phyloP scores from a whole-genome alignment of 352 stramenopile species.

The Phytophthora sp. region DNA sequence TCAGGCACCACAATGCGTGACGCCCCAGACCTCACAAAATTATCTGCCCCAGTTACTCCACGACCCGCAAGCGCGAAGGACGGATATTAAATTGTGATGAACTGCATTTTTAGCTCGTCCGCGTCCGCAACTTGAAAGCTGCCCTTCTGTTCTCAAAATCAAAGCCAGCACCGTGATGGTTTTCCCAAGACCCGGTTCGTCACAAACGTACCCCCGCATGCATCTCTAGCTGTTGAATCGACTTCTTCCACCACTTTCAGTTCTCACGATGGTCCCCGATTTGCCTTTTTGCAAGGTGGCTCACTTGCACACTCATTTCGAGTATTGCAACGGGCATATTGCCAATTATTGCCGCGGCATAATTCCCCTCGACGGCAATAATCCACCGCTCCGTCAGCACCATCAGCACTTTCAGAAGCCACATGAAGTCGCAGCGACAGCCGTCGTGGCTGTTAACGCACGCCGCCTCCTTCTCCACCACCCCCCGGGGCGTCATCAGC shows the following conservation, averaged over 20 bases:
- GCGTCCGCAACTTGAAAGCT: slow-evolving; percentile 9
- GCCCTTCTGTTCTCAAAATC: slow-evolving; percentile 67
- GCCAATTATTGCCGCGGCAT: slow-evolving; percentile 30
- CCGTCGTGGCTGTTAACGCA: slow-evolving; percentile 44
- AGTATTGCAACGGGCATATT: slow-evolving; percentile 44
- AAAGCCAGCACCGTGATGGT: slow-evolving; percentile 80
- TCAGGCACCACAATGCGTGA: slow-evolving; percentile 70
- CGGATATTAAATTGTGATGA: slow-evolving; percentile 14
- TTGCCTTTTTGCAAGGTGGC: slow-evolving; percentile 22
- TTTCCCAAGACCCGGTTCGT: slow-evolving; percentile 76
- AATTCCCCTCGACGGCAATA: slow-evolving; percentile 40
- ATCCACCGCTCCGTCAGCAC: slow-evolving; percentile 45
- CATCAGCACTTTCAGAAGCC: slow-evolving; percentile 43
- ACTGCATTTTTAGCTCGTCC: background rate
- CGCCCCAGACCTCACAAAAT: slow-evolving; percentile 42
- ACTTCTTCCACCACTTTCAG: slow-evolving; percentile 26
- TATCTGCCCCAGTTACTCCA: slow-evolving; percentile 26
- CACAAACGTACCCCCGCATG: slow-evolving; percentile 73
- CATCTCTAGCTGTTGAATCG: slow-evolving; percentile 31
- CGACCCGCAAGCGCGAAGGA: slow-evolving; percentile 35
- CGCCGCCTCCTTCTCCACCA: slow-evolving; percentile 37
- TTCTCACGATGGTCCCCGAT: slow-evolving; percentile 34
- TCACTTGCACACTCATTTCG: slow-evolving; percentile 45
- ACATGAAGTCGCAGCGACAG: slow-evolving; percentile 54
- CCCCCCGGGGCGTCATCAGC: slow-evolving; percentile 22